A percentile compares a stretch with the other conserved stretches of the same genome.
Conservation (phyloP, 2,329 filamentous ascomycete genomes). For the Pyricularia pennisetigena region DNA sequence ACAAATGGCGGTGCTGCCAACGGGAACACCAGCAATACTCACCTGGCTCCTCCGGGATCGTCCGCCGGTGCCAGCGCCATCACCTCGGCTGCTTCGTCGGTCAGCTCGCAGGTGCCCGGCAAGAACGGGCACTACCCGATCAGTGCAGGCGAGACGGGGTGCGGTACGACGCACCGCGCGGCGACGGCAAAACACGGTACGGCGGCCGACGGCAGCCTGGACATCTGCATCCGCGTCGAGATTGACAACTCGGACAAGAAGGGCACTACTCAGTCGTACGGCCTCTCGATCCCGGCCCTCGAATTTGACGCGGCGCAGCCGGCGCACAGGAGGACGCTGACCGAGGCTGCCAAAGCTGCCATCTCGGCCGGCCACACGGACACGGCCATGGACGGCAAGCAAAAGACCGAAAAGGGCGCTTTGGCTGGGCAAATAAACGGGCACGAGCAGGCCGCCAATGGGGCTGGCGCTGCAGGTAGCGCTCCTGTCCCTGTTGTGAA, state of each 20-base stretch:
- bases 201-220: conserved; percentile 53
- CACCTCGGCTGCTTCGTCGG: conserved; percentile 4
- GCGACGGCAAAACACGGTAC: conserved; percentile 48
- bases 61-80: conserved; percentile 10
- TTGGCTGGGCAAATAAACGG: neutral
- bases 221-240: conserved; percentile 81
- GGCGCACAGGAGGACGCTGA: conserved; percentile 5
- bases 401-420: conserved; percentile 1
- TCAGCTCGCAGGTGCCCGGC: conserved; percentile 15
- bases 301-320: conserved; percentile 13
- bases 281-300: conserved; percentile 73
- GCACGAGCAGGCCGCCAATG: neutral
- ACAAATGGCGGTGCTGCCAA: neutral
- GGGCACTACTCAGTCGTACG: conserved; percentile 74
- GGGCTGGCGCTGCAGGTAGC: neutral
- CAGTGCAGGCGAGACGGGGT: conserved; percentile 65
- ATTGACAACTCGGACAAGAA: conserved; percentile 72
- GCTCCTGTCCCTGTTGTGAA: neutral
- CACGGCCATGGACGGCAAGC: neutral
- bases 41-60: conserved; percentile 10
- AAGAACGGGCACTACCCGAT: conserved; percentile 63
- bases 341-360: neutral
- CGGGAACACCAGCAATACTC: conserved; percentile 3
- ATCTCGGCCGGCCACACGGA: neutral
- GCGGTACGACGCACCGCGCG: conserved; percentile 70